Conservation (phyloP, 306 rosid species). For the Biancaea sappan region DNA sequence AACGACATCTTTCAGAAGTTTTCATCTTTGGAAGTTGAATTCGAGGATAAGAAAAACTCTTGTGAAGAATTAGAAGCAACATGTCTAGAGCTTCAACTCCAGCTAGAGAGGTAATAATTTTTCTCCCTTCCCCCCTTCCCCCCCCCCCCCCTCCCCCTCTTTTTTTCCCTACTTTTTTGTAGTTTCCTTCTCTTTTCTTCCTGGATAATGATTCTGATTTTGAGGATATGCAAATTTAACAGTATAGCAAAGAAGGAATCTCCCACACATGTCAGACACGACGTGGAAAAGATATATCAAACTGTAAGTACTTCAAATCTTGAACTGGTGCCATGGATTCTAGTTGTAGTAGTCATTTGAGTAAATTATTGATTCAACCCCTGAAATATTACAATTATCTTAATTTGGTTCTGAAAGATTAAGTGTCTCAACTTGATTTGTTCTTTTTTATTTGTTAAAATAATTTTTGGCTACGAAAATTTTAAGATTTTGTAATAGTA, state of each 20-base stretch:
- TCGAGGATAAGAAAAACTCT: slow-evolving; percentile 72
- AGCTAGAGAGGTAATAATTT: slow-evolving; percentile 67
- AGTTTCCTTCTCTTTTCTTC: slow-evolving; percentile 4
- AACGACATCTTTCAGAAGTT: slow-evolving; percentile 62
- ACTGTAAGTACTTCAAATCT: slow-evolving; percentile 54
- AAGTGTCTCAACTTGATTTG: too few relatives aligned
- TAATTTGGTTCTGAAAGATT: too few relatives aligned
- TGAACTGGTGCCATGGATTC: neutral
- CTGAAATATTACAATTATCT: too few relatives aligned
- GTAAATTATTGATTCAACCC: too few relatives aligned
- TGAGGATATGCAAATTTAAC: slow-evolving; percentile 31
- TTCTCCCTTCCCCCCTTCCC: too few relatives aligned
- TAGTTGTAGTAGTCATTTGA: too few relatives aligned
- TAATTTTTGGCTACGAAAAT: too few relatives aligned
- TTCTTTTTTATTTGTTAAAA: too few relatives aligned
- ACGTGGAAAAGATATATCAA: slow-evolving; percentile 59
- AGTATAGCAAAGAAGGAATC: slow-evolving; percentile 72
- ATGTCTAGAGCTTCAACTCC: slow-evolving; percentile 90
- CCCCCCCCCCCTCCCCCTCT: neutral
- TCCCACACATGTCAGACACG: slow-evolving; percentile 45
- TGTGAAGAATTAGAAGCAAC: slow-evolving; percentile 81
- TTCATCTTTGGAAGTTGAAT: slow-evolving; percentile 75
- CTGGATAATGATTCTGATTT: slow-evolving; percentile 31
- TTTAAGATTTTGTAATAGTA: too few relatives aligned
- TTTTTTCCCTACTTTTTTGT: slow-evolving; percentile 1